A percentile compares a stretch with the other conserved stretches of the same genome.
phyloP scores from a whole-genome alignment of 768 basidiomycete species.

The Boletus coccyginus region DNA sequence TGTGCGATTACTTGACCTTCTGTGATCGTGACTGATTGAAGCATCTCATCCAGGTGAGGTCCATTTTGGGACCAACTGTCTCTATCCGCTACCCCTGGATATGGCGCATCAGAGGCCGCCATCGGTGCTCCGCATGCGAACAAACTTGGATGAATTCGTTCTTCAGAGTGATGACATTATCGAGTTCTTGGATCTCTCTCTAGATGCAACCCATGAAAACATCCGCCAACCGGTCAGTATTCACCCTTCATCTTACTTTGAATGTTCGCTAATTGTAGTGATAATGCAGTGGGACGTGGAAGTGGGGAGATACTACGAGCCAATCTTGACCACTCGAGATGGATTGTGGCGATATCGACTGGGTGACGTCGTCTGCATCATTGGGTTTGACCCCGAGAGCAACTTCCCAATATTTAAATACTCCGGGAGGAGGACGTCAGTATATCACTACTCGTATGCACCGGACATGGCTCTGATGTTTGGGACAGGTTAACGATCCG shows the following conservation, averaged over 20 bases:
- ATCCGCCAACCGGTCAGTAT: slow-evolving; percentile 14
- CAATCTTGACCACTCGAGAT: slow-evolving; percentile 17
- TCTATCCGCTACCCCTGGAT: background rate
- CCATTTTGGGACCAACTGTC: slow-evolving; percentile 9
- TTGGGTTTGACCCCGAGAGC: slow-evolving; percentile 12
- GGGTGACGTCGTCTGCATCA: slow-evolving; percentile 16
- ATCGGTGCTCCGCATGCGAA: background rate
- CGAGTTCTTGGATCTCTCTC: slow-evolving; percentile 17
- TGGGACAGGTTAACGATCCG: slow-evolving; percentile 6
- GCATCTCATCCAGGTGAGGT: slow-evolving; percentile 5
- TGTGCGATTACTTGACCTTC: background rate
- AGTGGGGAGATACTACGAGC: slow-evolving; percentile 17
- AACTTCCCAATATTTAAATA: slow-evolving; percentile 10
- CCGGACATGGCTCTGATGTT: background rate
- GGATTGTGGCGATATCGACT: slow-evolving; percentile 25
- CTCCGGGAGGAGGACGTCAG: slow-evolving; percentile 15
- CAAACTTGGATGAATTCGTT: slow-evolving; percentile 11
- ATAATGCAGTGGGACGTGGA: slow-evolving; percentile 20
- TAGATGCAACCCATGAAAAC: slow-evolving; percentile 6
- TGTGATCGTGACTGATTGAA: background rate
- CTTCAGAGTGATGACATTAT: slow-evolving; percentile 1
- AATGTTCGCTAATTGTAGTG: background rate
- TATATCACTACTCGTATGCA: background rate
- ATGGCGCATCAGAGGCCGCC: slow-evolving; percentile 8
- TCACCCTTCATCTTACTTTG: background rate